Base-by-base conservation (phyloP, 805 yeast genomes). In the Ogataea glucozyma region DNA sequence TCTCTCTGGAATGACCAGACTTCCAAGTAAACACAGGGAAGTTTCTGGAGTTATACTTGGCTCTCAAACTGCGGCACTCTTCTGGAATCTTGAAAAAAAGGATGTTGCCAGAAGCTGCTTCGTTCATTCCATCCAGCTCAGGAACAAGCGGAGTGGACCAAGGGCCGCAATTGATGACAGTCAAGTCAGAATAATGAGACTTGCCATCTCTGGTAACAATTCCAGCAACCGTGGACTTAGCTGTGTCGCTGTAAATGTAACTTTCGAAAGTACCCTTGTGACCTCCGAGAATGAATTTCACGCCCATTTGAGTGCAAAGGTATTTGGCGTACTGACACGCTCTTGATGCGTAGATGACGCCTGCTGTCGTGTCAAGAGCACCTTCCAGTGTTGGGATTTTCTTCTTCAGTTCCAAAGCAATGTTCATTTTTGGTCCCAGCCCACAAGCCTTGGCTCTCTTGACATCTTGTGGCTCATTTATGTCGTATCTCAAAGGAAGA, bases 81-180 rank as follows among this genome's bases (percentile, higher is more conserved):
- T 60, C 62, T 7, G 74, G 73, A 23, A 70, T 57, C 43, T 65
- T 61, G 41, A 64, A 51, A 16, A 60, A 42, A 2, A 64, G 41
- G n/a, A 70, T 59, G 47, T 66, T 68, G 12, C 71, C 73, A 6
- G 61, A 56, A 12, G 65, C 57, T 0, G 65, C 73, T 45, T 66
- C 70, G 45, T 60, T 61, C 27, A 65, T 54, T 9, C 70, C 69
- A 36, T 60, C 63, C 6, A 69, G 61, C 38, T 60, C 65, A 12
- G 70, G 69, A 22, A 62, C 53, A 5, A 63, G 42, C 12, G 45
- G 38, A 4, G 60, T 53, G 3, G 62, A 50, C 67, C 67, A 64
- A 12, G 65, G 61, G 9, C 69, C 69, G 38, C 60, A 52, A 20
- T 51, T 51, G n/a, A 62, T 43, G 13, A 64, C 58, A 2, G 52